Evolutionary conservation across 2,329 filamentous ascomycete species (phyloP).

Genomic region (Colletotrichum sidae): DNA sequence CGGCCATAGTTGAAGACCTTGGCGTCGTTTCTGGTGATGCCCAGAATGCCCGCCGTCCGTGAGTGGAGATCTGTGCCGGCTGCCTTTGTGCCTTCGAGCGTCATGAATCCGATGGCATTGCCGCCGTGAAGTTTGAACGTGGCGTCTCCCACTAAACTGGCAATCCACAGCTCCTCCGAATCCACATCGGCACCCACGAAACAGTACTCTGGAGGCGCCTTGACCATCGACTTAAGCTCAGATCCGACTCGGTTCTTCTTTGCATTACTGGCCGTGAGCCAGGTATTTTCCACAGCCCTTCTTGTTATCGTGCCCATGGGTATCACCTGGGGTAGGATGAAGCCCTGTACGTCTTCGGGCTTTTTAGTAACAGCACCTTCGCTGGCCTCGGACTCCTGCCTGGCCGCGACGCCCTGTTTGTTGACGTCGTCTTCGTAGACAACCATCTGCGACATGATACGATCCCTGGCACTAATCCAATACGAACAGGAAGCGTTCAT

Average conservation of each 20-base stretch:
- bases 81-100: conserved; percentile 93
- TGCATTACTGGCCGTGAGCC: conserved; percentile 97
- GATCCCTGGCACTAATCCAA: conserved; percentile 95
- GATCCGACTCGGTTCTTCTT: conserved; percentile 97
- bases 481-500: conserved; percentile 99
- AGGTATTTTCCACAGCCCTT: conserved; percentile 95
- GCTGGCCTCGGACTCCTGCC: background rate
- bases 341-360: conserved; percentile 64
- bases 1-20: conserved; percentile 99
- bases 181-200: conserved; percentile 99
- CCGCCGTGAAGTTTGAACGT: conserved; percentile 96
- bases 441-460: conserved; percentile 95
- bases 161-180: conserved; percentile 98
- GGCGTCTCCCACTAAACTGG: conserved; percentile 92
- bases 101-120: conserved; percentile 99
- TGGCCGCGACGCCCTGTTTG: too few species aligned
- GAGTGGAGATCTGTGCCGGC: conserved; percentile 95
- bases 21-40: conserved; percentile 93
- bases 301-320: conserved; percentile 98
- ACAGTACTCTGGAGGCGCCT: conserved; percentile 87
- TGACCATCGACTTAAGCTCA: conserved; percentile 96
- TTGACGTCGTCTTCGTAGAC: conserved; percentile 79
- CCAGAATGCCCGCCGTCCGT: conserved; percentile 89
- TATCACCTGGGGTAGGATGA: conserved; percentile 94
- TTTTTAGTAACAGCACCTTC: conserved; percentile 36